Evolutionary conservation across 2,329 filamentous ascomycete genomes (phyloP).

Genomic region (Chaetomium globosum): DNA sequence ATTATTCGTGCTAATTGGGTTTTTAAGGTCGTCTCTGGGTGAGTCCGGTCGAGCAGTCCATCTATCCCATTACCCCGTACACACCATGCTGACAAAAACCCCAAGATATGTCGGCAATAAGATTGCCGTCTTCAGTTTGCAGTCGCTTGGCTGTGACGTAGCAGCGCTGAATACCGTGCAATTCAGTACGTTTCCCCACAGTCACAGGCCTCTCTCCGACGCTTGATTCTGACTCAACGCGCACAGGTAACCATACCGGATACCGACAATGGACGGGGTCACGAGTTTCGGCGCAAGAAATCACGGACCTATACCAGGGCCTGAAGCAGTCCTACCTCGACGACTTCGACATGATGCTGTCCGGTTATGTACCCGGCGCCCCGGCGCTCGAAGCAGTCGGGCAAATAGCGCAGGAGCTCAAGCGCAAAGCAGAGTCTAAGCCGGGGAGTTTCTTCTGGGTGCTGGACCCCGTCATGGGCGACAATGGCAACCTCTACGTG

Average conservation of each 20-base stretch:
- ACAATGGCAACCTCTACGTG: conserved; percentile 90
- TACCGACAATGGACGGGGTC: conserved; percentile 89
- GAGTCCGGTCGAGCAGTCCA: conserved; percentile 44
- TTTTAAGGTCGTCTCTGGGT: conserved; percentile 72
- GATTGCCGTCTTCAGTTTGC: conserved; percentile 93
- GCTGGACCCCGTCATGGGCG: conserved; percentile 96
- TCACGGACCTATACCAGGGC: conserved; percentile 80
- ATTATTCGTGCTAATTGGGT: conserved; percentile 31
- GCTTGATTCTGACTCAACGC: conserved; percentile 10
- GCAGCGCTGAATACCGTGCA: conserved; percentile 94
- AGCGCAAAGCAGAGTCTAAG: conserved; percentile 60
- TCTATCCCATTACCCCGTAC: conserved; percentile 8
- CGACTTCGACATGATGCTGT: conserved; percentile 91
- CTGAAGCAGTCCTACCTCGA: conserved; percentile 81
- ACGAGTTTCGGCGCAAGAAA: conserved; percentile 77
- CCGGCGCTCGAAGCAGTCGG: conserved; percentile 83
- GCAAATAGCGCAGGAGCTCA: conserved; percentile 78
- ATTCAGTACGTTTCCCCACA: conserved; percentile 71
- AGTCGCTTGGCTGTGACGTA: conserved; percentile 90
- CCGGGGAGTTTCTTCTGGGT: conserved; percentile 94
- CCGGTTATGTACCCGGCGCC: conserved; percentile 90
- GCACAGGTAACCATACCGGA: conserved; percentile 86
- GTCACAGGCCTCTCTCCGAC: neutral
- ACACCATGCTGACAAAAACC: conserved; percentile 7
- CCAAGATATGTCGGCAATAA: conserved; percentile 89